Evolutionary conservation across 78 protist genomes (phyloP).

Genomic region (Fonticula alba): DNA sequence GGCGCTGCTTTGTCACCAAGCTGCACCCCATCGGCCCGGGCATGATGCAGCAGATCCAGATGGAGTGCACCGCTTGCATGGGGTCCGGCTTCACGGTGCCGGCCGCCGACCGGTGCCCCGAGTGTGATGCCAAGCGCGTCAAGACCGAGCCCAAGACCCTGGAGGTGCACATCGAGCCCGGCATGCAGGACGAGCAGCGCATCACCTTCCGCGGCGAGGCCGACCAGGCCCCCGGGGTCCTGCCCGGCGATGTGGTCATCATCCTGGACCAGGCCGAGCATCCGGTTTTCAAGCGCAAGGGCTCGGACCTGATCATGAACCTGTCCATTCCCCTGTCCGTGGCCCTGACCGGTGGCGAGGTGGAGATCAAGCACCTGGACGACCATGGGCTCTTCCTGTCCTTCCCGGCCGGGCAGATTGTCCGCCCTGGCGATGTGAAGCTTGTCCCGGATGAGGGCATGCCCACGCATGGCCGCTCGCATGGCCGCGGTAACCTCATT

Average conservation of each 20-base stretch:
- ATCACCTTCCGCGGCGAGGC: constrained; percentile 81
- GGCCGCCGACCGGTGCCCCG: constrained; percentile 35
- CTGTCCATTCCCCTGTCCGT: constrained; percentile 49
- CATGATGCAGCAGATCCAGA: constrained; percentile 61
- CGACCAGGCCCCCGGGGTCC: constrained; percentile 55
- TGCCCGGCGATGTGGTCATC: constrained; percentile 84
- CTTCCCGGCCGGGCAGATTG: too few species aligned
- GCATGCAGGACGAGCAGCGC: constrained; percentile 69
- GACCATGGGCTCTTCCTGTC: constrained; percentile 61
- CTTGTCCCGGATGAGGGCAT: too few species aligned
- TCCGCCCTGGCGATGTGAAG: too few species aligned
- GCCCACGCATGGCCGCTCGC: too few species aligned
- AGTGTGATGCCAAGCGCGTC: constrained; percentile 63
- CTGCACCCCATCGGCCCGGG: constrained; percentile 73
- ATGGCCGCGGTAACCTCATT: too few species aligned
- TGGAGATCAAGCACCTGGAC: constrained; percentile 67
- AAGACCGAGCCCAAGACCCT: constrained; percentile 51
- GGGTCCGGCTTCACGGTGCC: constrained; percentile 55
- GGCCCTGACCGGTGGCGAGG: constrained; percentile 74
- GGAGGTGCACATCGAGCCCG: constrained; percentile 77
- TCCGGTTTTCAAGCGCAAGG: constrained; percentile 60
- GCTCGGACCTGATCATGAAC: constrained; percentile 61
- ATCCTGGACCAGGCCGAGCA: constrained; percentile 68
- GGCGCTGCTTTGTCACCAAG: constrained; percentile 46
- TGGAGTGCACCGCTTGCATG: constrained; percentile 49